Evolutionary conservation across 352 stramenopile genomes (phyloP).

Genomic region (Pythium grandisporangium): DNA sequence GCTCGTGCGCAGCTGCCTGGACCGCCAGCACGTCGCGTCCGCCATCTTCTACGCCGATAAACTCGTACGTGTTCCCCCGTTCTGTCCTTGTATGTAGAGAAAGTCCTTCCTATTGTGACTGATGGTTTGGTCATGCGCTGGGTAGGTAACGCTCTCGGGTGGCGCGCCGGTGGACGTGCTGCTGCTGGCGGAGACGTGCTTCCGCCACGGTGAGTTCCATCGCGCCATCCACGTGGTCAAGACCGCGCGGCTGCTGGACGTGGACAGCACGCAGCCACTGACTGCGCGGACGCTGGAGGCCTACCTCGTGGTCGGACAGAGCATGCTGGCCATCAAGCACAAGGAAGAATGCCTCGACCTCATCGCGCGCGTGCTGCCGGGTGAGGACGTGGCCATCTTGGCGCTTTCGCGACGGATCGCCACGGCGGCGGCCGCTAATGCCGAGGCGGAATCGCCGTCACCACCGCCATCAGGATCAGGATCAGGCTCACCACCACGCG

Average conservation of each 20-base stretch:
- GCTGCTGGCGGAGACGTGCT: constrained; percentile 74
- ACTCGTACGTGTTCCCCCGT: too few species aligned
- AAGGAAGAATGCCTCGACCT: constrained; percentile 79
- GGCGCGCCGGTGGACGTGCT: constrained; percentile 39
- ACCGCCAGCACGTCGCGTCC: constrained; percentile 35
- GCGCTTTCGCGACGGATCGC: constrained; percentile 35
- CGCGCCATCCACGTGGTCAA: constrained; percentile 71
- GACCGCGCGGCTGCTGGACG: constrained; percentile 25
- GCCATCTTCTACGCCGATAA: constrained; percentile 82
- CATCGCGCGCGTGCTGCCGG: constrained; percentile 43
- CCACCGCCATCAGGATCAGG: too few species aligned
- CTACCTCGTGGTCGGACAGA: constrained; percentile 49
- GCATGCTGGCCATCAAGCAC: constrained; percentile 77
- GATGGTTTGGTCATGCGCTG: constrained; percentile 4
- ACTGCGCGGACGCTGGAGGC: constrained; percentile 28
- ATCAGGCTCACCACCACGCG: too few species aligned
- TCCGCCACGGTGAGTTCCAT: constrained; percentile 54
- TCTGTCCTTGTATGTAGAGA: not conserved
- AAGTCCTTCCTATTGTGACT: not conserved
- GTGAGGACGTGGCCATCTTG: constrained; percentile 47
- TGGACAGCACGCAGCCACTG: constrained; percentile 13
- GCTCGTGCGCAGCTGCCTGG: constrained; percentile 35
- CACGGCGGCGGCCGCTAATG: constrained; percentile 5
- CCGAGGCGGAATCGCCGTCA: constrained; percentile 7
- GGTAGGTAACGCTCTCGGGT: constrained; percentile 41